Evolutionary conservation across 2,329 filamentous ascomycete species (phyloP), one percentile per base, ranked within the genome.

Genomic region (Herpotrichia juniperi): DNA sequence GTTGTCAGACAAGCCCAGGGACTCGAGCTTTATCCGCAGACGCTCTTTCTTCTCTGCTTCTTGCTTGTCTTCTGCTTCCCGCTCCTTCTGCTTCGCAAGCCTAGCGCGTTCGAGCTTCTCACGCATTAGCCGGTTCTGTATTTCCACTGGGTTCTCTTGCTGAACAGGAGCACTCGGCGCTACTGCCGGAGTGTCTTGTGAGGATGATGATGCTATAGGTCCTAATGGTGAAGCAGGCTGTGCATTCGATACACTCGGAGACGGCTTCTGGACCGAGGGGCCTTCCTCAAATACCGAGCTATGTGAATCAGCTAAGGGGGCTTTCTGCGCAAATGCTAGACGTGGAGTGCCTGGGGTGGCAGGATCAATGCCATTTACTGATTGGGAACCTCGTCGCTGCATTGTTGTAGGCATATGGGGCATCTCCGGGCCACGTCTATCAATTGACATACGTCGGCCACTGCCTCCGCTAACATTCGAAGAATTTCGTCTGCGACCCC

Each of bases 301-400:
- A 90, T 91, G 71, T 96, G 96, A 74, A 96, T 93, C 56, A 90
- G 96, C 79, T 96, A 96, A 78, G 91, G 96, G 74, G 96, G 96
- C 76, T 93, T 51, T 59, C 26, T 51, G 46, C 25, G 54, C 45
- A 28, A 61, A 56, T 25, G 52, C 50, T 24, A 62, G 61, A 24
- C 66, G 66, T 28, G 62, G 57, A 6, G 58, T 54, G n/a, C 54
- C 60, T 45, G 67, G 45, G 24, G 58, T 56, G 21, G 48, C 48
- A 44, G 56, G 47, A 17, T 71, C 69, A 8, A 60, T 50, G 9
- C 66, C 68, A 32, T 68, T 68, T 46, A 68, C 46, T 0, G 69
- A 66, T n/a, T 64, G 67, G 2, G 64, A 67, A 45, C 61, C 68
- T 11, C 69, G 62, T 50, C 65, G 68, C 39, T 69, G 68, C 25